phyloP scores from a whole-genome alignment of 306 rosid genomes.

The Abrus precatorius region DNA sequence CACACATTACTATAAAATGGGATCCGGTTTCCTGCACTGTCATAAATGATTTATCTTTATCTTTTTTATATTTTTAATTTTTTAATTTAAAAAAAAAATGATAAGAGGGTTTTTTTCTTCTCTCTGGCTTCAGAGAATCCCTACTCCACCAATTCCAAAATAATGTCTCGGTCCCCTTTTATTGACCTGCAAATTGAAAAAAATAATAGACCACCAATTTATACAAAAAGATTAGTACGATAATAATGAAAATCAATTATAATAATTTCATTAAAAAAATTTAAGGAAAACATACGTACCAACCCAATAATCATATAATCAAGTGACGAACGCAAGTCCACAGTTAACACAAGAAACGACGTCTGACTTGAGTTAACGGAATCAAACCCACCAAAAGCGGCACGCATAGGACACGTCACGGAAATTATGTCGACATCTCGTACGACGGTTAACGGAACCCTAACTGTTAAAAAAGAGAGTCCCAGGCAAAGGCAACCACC shows the following conservation, averaged over 20 bases:
- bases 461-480: neutral
- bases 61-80: no score
- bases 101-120: no score
- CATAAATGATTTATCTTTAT: no score
- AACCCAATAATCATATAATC: neutral
- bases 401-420: conserved; percentile 27
- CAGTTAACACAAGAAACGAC: conserved; percentile 12
- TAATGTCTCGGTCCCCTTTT: neutral
- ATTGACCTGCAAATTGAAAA: conserved; percentile 56
- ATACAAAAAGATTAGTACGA: neutral
- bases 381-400: conserved; percentile 18
- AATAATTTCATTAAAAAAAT: neutral
- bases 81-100: no score
- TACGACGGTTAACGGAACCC: conserved; percentile 25
- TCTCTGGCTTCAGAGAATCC: no score
- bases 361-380: conserved; percentile 21
- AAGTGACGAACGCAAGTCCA: neutral
- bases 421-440: neutral
- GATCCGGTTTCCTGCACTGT: no score
- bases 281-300: conserved; percentile 20
- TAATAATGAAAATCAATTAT: conserved; percentile 1
- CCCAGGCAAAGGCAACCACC: neutral
- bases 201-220: neutral
- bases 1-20: neutral
- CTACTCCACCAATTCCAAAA: no score